Base-by-base conservation (phyloP, 331 rosid genomes). In the Malus hybrid region DNA sequence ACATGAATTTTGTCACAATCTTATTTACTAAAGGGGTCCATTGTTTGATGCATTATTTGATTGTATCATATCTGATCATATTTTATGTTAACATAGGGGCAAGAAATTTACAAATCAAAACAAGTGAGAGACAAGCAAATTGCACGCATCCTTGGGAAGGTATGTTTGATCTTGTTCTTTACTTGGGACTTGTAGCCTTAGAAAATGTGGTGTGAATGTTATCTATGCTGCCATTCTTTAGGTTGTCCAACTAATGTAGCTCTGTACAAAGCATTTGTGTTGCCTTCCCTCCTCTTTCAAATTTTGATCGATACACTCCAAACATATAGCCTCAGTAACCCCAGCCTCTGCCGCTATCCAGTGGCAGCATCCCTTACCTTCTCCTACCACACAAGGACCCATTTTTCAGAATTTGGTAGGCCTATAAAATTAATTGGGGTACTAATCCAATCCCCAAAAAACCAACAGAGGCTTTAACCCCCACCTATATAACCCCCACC, bases 61-160 rank as follows among this genome's bases (percentile, higher is more conserved):
- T 73, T 75, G 32, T 57, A 64, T 42, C 46, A 56, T 52, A 54
- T 13, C 19, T 57, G 61, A 54, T 31, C 19, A 18, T 75, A 33
- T 50, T 64, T 64, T 78, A 15, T 74, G 65, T 81, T 65, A 39
- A 69, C 69, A 73, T 78, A 93, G 98, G 97, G 98, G 62, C 93
- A 86, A 82, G 98, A 83, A 82, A 81, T 93, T 71, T 93, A 89
- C 74, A 39, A 66, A 76, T 87, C 95, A 2, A 93, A 93, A 74
- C 90, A 93, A 87, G 87, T 90, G 65, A 89, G 97, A 86, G 98
- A 89, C 85, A 90, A 93, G 84, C 98, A 90, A 86, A 90, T 93
- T 62, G 93, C 89, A 67, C 93, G 98, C 34, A 71, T 90, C 48
- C 78, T 93, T 74, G 98, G 98, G 67, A 93, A 93, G 98, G 98